Conservation (phyloP, 106 monocot genomes). For the Allium cepa region DNA sequence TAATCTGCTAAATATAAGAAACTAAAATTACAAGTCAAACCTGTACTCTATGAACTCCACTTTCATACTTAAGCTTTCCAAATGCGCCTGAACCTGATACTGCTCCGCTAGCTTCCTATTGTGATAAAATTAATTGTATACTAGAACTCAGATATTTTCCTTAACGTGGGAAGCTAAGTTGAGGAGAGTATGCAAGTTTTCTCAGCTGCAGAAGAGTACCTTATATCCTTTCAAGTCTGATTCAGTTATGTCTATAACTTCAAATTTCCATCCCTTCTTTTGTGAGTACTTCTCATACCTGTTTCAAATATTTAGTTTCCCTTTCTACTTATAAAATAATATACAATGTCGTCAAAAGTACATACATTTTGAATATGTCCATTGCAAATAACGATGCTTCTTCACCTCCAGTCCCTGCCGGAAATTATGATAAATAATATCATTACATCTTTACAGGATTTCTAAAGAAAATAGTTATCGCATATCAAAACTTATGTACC, state of each 20-base stretch:
- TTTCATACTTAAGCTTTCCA: constrained; percentile 93
- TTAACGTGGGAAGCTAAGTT: too few relatives aligned
- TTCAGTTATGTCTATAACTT: constrained; percentile 59
- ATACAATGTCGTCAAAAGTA: not conserved
- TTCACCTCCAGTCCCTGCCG: constrained; percentile 89
- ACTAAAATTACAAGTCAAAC: constrained; percentile 13
- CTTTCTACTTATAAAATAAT: not conserved
- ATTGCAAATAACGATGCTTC: constrained; percentile 98
- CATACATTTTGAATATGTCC: constrained; percentile 95
- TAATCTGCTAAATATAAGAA: too few relatives aligned
- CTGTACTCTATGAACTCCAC: constrained; percentile 98
- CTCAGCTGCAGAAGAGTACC: constrained; percentile 21
- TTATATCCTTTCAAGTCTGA: constrained; percentile 93
- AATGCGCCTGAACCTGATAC: constrained; percentile 80
- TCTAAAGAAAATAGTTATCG: not conserved
- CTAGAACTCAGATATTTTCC: not conserved
- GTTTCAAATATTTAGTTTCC: constrained; percentile 9
- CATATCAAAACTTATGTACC: constrained; percentile 26
- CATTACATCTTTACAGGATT: not conserved
- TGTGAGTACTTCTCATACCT: constrained; percentile 84
- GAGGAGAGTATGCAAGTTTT: too few relatives aligned
- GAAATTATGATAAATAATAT: constrained; percentile 6
- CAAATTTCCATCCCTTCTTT: constrained; percentile 95
- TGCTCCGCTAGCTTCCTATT: constrained; percentile 92
- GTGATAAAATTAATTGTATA: too few relatives aligned